phyloP scores from a whole-genome alignment of 495 filamentous ascomycete genomes.

The Pyrenopolyporus hunteri region DNA sequence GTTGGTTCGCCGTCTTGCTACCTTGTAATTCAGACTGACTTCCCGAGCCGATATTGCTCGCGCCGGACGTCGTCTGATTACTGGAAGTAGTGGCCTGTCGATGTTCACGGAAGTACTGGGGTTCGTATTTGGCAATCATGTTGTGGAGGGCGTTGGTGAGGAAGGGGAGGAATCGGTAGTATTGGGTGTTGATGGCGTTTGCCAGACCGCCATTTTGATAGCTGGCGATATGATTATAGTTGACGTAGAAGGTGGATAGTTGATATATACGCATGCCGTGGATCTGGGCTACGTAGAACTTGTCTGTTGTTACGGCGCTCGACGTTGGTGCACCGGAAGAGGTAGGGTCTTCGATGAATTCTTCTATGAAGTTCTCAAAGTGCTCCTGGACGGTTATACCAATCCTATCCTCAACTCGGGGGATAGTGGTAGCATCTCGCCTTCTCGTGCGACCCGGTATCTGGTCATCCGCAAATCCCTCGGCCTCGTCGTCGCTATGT shows the following conservation, averaged over 20 bases:
- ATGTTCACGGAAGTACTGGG: constrained; percentile 90
- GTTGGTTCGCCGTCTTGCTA: constrained; percentile 84
- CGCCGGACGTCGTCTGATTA: constrained; percentile 69
- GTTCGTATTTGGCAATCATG: constrained; percentile 91
- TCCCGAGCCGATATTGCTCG: constrained; percentile 64
- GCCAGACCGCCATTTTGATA: constrained; percentile 76
- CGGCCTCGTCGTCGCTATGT: constrained; percentile 66
- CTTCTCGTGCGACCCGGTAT: constrained; percentile 61
- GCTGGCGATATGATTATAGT: constrained; percentile 83
- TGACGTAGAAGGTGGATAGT: constrained; percentile 96
- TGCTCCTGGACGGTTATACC: constrained; percentile 83
- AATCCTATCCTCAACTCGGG: constrained; percentile 84
- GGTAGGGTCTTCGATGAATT: constrained; percentile 75
- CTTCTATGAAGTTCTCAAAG: constrained; percentile 89
- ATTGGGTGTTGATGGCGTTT: constrained; percentile 82
- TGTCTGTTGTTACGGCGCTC: constrained; percentile 77
- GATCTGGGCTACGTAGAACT: constrained; percentile 96
- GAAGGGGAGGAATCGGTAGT: constrained; percentile 95
- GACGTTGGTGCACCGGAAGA: constrained; percentile 76
- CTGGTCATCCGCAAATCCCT: constrained; percentile 65
- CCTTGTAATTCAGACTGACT: constrained; percentile 68
- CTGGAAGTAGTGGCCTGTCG: constrained; percentile 71
- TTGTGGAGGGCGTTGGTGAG: constrained; percentile 89
- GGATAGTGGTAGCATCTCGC: constrained; percentile 67
- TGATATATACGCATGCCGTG: constrained; percentile 83